A percentile compares a stretch with the other conserved stretches of the same genome.
phyloP scores from a whole-genome alignment of 1,139 yeast species.

The Magnusiomyces suaveolens region DNA sequence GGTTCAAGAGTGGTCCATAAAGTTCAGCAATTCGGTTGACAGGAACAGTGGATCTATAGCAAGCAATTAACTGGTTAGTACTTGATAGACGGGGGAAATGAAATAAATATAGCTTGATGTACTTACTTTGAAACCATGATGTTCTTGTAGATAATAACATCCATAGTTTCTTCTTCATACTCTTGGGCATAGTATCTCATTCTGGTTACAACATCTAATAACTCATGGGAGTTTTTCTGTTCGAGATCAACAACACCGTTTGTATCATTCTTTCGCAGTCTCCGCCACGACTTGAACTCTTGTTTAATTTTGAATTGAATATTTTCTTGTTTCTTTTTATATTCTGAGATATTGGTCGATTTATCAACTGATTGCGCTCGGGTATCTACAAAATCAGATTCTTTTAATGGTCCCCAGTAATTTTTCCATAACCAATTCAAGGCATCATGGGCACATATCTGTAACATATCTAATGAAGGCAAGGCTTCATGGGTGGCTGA shows the following conservation, averaged over 20 bases:
- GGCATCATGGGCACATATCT: slow-evolving; percentile 51
- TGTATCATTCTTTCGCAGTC: slow-evolving; percentile 37
- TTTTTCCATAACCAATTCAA: slow-evolving; percentile 63
- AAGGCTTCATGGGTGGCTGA: slow-evolving; percentile 82
- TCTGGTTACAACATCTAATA: neutral
- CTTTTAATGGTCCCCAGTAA: slow-evolving; percentile 53
- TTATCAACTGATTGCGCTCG: neutral
- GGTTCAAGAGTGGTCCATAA: slow-evolving; percentile 21
- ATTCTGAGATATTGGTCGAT: slow-evolving; percentile 16
- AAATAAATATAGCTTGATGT: slow-evolving; percentile 2
- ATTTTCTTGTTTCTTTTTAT: neutral
- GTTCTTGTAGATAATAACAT: slow-evolving; percentile 24
- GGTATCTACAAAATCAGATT: slow-evolving; percentile 24
- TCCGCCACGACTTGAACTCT: slow-evolving; percentile 30
- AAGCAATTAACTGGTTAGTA: neutral
- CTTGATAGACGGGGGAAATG: neutral
- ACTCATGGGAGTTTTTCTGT: neutral
- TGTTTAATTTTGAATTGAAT: slow-evolving; percentile 24
- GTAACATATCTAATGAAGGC: slow-evolving; percentile 59
- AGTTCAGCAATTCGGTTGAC: slow-evolving; percentile 16
- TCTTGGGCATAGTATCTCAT: slow-evolving; percentile 3
- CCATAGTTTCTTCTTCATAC: slow-evolving; percentile 20
- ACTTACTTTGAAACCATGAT: slow-evolving; percentile 25
- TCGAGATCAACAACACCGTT: slow-evolving; percentile 32
- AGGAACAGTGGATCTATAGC: slow-evolving; percentile 6